Base-by-base conservation (phyloP, 495 filamentous ascomycete species). In the Penicillium dipodomyicola region DNA sequence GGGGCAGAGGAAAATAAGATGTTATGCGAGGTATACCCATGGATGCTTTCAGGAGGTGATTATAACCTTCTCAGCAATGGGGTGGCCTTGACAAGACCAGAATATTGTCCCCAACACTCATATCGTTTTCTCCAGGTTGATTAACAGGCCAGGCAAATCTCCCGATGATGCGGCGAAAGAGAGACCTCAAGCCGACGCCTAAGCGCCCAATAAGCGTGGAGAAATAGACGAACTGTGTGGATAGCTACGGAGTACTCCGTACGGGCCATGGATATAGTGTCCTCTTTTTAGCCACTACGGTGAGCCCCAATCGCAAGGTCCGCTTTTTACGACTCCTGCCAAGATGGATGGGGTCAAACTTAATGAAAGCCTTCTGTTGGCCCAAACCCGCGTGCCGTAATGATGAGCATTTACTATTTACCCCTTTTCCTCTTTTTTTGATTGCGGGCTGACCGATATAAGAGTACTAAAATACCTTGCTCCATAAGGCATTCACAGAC, bases 221-320 rank as follows among this genome's bases (percentile, higher is more conserved):
- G 37, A n/a, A 32, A 48, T 50, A 51, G 42, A 63, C 55, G 60
- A 63, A 68, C 63, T 42, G 32, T 59, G 65, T 65, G 63, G 65
- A 37, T 58, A 65, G 19, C 17, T 8, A 48, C 19, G 37, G n/a
- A 40, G 37, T 17, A 40, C 37, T n/a, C 15, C 50, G 23, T 47
- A 57, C 37, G 63, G 58, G 60, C 58, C 59, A 63, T 68, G 55
- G 46, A 47, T 44, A 68, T 65, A 60, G 62, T 59, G 57, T 59
- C 43, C 30, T 41, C 48, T 47, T 49, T 23, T 20, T 8, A 42
- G 47, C 19, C 52, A 50, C 44, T 42, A 56, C 15, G 27, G 42
- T 56, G n/a, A 25, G 37, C 25, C 46, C 54, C 46, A 37, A 50
- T 50, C 17, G 8, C 17, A 46, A 46, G 42, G 30, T 54, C 42